Evolutionary conservation across 2,329 filamentous ascomycete genomes (phyloP).

Genomic region (Pseudogymnoascus sp.): DNA sequence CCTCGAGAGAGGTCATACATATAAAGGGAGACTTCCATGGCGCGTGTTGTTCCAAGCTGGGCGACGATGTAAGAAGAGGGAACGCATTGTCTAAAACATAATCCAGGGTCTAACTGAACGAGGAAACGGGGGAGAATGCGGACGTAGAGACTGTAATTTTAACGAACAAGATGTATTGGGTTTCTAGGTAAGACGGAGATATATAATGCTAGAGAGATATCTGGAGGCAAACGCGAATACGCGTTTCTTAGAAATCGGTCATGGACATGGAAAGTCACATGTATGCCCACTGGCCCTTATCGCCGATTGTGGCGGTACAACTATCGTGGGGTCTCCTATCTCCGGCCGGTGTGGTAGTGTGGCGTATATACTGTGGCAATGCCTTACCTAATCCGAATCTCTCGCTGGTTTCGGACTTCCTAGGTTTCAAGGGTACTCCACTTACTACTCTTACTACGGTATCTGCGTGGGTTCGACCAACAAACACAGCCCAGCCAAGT

Average conservation of each 20-base stretch:
- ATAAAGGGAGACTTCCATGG: conserved; percentile 71
- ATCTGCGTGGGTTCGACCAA: not conserved
- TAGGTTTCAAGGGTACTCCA: not conserved
- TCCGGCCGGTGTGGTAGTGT: not conserved
- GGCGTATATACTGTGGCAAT: conserved; percentile 1
- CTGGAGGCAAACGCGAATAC: conserved; percentile 6
- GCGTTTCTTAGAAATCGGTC: conserved; percentile 4
- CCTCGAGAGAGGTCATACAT: conserved; percentile 68
- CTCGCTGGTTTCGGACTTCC: not conserved
- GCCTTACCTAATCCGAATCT: not conserved
- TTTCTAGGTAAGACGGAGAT: conserved; percentile 4
- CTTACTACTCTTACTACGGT: not conserved
- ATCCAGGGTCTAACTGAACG: not conserved
- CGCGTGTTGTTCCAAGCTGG: not conserved
- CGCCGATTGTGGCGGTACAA: not conserved
- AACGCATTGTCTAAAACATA: conserved; percentile 1
- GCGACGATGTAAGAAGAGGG: not conserved
- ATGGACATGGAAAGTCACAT: conserved; percentile 2
- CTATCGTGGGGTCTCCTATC: not conserved
- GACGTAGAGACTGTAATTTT: not conserved
- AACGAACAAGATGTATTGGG: not conserved
- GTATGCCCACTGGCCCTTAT: not conserved
- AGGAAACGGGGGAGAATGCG: not conserved
- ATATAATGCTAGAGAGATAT: not conserved
- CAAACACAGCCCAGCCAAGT: conserved; percentile 9